phyloP scores from a whole-genome alignment of 1,139 yeast species.

The Debaryomyces udenii region DNA sequence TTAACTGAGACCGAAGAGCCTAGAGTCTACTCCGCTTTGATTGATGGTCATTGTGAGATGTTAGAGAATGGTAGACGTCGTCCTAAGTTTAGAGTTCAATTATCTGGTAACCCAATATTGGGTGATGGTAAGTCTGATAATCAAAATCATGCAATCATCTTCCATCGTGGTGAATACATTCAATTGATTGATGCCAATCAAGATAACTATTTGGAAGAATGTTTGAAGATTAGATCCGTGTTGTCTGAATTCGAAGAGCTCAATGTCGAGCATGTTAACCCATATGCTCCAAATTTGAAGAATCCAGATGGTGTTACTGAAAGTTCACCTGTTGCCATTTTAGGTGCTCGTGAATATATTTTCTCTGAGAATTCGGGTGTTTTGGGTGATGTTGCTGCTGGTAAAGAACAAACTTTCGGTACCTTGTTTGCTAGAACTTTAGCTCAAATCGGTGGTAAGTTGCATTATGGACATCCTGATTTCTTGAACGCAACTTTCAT shows the following conservation, averaged over 20 bases:
- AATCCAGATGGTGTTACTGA: slow-evolving; percentile 37
- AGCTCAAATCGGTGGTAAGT: slow-evolving; percentile 98
- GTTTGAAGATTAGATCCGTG: slow-evolving; percentile 95
- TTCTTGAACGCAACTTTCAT: slow-evolving; percentile 90
- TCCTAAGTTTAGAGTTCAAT: slow-evolving; percentile 96
- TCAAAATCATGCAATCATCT: slow-evolving; percentile 94
- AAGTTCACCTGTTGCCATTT: slow-evolving; percentile 89
- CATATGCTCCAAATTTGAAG: slow-evolving; percentile 68
- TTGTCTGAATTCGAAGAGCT: slow-evolving; percentile 97
- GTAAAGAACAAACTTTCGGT: slow-evolving; percentile 99
- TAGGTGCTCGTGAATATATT: slow-evolving; percentile 99
- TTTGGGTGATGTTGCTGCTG: slow-evolving; percentile 99
- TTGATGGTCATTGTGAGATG: slow-evolving; percentile 98
- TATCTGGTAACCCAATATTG: slow-evolving; percentile 97
- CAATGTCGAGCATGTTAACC: slow-evolving; percentile 81
- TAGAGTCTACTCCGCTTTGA: slow-evolving; percentile 91
- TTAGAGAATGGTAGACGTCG: slow-evolving; percentile 98
- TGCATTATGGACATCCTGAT: slow-evolving; percentile 99
- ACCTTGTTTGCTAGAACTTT: slow-evolving; percentile 96
- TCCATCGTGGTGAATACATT: slow-evolving; percentile 98
- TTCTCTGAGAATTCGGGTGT: slow-evolving; percentile 99
- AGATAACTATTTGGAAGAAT: slow-evolving; percentile 97
- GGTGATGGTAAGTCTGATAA: slow-evolving; percentile 99
- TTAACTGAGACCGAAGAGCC: slow-evolving; percentile 96
- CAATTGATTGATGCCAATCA: slow-evolving; percentile 98